These are phyloP conservation scores for Nadsonia starkeyi-henricii DNA, from an alignment of 1,139 yeast genomes.

Conservation along the genomic window DNA sequence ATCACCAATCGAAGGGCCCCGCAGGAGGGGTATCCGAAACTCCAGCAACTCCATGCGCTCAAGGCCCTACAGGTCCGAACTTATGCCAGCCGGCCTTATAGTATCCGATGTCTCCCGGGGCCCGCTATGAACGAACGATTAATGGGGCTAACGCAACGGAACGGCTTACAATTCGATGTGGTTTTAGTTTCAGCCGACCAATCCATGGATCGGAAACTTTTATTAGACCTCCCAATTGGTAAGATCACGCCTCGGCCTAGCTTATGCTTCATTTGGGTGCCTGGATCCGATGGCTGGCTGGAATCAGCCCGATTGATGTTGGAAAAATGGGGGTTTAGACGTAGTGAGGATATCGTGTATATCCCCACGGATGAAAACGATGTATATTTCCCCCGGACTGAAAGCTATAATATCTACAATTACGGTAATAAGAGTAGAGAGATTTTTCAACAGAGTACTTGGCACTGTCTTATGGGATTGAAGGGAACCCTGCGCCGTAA, in stretches of 20 bases:
- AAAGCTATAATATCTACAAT: neutral
- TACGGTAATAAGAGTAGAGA: neutral
- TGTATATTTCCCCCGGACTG: constrained; percentile 16
- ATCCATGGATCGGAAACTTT: constrained; percentile 52
- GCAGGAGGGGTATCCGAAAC: constrained; percentile 73
- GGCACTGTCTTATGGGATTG: constrained; percentile 98
- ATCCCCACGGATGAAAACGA: constrained; percentile 30
- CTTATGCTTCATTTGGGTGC: constrained; percentile 74
- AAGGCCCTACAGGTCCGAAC: constrained; percentile 37
- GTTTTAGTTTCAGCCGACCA: constrained; percentile 82
- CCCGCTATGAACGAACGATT: constrained; percentile 41
- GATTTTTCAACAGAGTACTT: constrained; percentile 24
- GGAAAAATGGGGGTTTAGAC: constrained; percentile 64
- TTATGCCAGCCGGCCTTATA: constrained; percentile 51
- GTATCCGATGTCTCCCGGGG: constrained; percentile 37
- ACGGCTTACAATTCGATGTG: constrained; percentile 61
- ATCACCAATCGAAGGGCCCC: constrained; percentile 54
- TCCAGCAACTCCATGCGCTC: constrained; percentile 50
- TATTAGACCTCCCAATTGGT: constrained; percentile 55
- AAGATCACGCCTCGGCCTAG: constrained; percentile 75
- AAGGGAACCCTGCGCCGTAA: constrained; percentile 87
- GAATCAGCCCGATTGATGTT: constrained; percentile 36
- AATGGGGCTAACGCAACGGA: constrained; percentile 40
- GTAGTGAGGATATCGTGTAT: constrained; percentile 72
- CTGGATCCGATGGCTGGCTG: constrained; percentile 33